phyloP scores from a whole-genome alignment of 495 filamentous ascomycete genomes.

The Penicillium tannophilum region DNA sequence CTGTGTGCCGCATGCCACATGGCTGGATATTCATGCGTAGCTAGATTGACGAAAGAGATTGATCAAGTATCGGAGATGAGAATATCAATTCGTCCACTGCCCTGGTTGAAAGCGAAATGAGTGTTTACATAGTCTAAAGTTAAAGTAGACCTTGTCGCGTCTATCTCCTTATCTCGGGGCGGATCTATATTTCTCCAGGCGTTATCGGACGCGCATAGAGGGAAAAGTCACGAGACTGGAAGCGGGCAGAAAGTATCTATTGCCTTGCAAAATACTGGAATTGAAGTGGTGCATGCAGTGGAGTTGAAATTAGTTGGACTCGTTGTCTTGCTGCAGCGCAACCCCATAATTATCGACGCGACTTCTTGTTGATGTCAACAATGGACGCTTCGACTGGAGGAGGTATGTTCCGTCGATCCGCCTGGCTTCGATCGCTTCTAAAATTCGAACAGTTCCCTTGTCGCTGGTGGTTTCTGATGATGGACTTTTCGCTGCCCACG shows the following conservation, averaged over 20 bases:
- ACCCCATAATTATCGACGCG: background rate
- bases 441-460: conserved; percentile 19
- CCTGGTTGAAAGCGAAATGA: too few species aligned
- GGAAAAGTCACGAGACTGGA: background rate
- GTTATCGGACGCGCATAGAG: conserved; percentile 26
- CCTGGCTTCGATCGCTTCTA: conserved; percentile 2
- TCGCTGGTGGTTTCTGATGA: conserved; percentile 36
- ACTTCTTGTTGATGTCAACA: conserved; percentile 18
- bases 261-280: background rate
- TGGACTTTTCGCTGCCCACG: conserved; percentile 37
- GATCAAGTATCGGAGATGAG: too few species aligned
- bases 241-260: background rate
- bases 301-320: background rate
- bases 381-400: conserved; percentile 39
- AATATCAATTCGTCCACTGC: too few species aligned
- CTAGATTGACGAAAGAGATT: background rate
- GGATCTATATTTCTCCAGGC: conserved; percentile 39
- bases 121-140: too few species aligned
- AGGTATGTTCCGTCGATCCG: conserved; percentile 23
- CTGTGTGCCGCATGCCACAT: too few species aligned
- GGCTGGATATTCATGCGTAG: too few species aligned
- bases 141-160: background rate
- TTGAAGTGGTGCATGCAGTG: background rate
- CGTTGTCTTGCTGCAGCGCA: background rate
- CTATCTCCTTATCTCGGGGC: conserved; percentile 25